Evolutionary conservation across 495 filamentous ascomycete species (phyloP).

Genomic region (Xylaria acuta): DNA sequence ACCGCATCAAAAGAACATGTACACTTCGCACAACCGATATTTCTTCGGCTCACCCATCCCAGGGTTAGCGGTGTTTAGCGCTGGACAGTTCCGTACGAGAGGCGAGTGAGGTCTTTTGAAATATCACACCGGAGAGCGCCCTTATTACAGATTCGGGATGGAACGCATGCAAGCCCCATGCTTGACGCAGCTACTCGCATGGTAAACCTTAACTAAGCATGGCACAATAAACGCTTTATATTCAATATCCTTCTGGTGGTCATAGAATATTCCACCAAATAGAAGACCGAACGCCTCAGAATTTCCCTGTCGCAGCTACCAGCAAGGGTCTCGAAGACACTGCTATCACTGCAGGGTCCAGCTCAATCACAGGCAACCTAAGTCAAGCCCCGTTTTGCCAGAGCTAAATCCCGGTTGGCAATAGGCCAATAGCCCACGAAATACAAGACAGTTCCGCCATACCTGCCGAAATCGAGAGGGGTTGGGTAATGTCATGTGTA

Average conservation of each 20-base stretch:
- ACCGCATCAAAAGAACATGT: not conserved
- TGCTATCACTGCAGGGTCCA: not conserved
- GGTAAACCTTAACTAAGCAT: not conserved
- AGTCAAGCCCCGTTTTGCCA: not conserved
- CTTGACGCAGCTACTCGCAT: constrained; percentile 7
- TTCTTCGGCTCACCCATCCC: not conserved
- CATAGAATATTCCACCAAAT: not conserved
- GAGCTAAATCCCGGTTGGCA: not conserved
- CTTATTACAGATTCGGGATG: not conserved
- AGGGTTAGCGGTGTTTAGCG: not conserved
- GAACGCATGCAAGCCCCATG: not conserved
- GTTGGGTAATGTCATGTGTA: not conserved
- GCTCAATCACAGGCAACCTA: not conserved
- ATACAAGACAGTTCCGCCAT: not conserved
- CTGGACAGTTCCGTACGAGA: not conserved
- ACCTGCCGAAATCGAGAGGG: not conserved
- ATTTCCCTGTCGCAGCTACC: not conserved
- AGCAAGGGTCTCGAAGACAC: not conserved
- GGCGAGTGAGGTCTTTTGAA: not conserved
- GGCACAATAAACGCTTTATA: not conserved
- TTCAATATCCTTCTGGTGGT: not conserved
- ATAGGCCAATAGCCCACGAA: not conserved
- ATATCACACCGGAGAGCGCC: not conserved
- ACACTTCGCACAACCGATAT: not conserved
- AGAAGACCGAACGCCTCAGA: not conserved